Evolutionary conservation across 352 stramenopile genomes (phyloP), one percentile per base, ranked within the genome.

Genomic region (Blastocystis sp.): DNA sequence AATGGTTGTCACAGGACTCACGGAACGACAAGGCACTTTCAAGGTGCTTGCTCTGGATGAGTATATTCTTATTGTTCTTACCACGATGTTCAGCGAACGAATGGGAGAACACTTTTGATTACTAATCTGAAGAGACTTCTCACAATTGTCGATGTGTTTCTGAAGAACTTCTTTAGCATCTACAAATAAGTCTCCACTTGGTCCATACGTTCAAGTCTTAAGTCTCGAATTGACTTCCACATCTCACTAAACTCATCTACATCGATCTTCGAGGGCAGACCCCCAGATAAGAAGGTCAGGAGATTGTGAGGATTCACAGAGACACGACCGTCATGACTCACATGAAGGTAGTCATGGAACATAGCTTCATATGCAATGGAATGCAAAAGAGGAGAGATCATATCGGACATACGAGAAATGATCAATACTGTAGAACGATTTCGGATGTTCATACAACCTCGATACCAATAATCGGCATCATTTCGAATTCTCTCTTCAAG

Each of bases 381-480:
- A 51, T 84, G 73, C 7, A 84, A 22, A 22, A 84, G 44, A 7
- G 73, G 73, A 4, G 73, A 40, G 73, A 84, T 84, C 51, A 84
- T 51, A 24, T 84, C 73, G n/a, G 73, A 84, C 27, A 37, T 30
- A 22, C 73, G 73, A 15, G 51, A 69, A 5, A 84, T 22, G 33
- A 84, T 68, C n/a, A 84, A 51, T 5, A 84, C 73, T 17, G 73
- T 84, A 9, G 73, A 84, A 17, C 73, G 73, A 44, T 84, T 84
- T 15, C 51, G 73, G 56, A 84, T 84, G 53, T 84, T 44, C n/a
- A 84, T 62, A 15, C 51, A 66, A 24, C 73, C 73, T 37, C 73
- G 73, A 40, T 68, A 84, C 73, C 73, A 84, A 42, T 56, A 84
- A 27, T 84, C 73, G 27, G 73, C 73, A 56, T 84, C 73, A 22